phyloP scores from a whole-genome alignment of 352 stramenopile species.

The Phytophthora foliorum region DNA sequence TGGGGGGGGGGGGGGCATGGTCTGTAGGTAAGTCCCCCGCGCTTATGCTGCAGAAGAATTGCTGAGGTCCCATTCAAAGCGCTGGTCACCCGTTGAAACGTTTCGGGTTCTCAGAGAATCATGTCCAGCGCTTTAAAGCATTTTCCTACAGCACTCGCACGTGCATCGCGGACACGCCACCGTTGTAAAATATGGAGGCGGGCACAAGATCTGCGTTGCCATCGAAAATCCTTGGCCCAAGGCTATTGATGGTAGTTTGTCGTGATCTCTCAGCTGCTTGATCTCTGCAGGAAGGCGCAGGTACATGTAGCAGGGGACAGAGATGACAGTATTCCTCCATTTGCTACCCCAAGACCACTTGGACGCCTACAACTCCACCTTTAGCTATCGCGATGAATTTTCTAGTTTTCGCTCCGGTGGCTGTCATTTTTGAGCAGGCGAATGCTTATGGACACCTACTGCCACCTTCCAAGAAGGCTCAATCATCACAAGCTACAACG shows the following conservation, averaged over 20 bases:
- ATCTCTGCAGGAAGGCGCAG: background rate
- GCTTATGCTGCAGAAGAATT: too few species aligned
- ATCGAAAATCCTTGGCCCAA: background rate
- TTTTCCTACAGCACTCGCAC: too few species aligned
- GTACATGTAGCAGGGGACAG: background rate
- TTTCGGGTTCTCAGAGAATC: constrained; percentile 3
- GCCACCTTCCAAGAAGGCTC: constrained; percentile 36
- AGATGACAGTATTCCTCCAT: constrained; percentile 26
- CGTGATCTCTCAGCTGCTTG: background rate
- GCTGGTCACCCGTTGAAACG: constrained; percentile 3
- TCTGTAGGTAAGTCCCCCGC: too few species aligned
- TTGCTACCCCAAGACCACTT: constrained; percentile 11
- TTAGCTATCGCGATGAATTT: constrained; percentile 24
- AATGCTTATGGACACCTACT: constrained; percentile 52
- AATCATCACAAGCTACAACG: constrained; percentile 38
- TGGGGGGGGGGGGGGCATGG: too few species aligned
- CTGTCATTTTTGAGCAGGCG: constrained; percentile 31
- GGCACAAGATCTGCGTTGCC: background rate
- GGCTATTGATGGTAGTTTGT: background rate
- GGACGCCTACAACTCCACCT: background rate
- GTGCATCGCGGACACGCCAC: background rate
- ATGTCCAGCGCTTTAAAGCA: background rate
- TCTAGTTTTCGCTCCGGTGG: constrained; percentile 24
- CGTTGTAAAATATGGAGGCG: too few species aligned
- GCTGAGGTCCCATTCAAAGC: too few species aligned